Evolutionary conservation across 2,329 filamentous ascomycete genomes (phyloP), one percentile per base, ranked within the genome.

Genomic region (Trichophyton simii): DNA sequence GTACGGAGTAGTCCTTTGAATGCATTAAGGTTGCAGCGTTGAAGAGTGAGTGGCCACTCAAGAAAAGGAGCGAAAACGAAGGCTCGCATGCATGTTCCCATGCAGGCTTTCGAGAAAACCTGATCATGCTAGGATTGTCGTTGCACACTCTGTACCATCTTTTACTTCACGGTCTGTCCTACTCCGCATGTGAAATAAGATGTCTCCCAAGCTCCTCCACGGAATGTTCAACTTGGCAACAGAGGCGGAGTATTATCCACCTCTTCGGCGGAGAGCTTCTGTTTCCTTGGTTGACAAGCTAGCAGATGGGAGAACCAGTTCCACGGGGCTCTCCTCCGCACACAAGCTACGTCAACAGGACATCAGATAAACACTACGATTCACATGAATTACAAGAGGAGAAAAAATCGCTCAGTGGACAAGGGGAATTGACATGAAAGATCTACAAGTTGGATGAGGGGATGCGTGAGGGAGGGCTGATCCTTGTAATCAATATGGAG

Each of bases 61-160:
- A 55, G 52, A 55, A 55, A 34, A 36, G 52, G 34, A 55, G 52
- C 28, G 52, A 55, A 36, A 55, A 55, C 52, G 52, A 36, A 55
- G 31, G 5, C 13, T 55, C 25, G 34, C 50, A 20, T 55, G 52
- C 52, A 55, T 36, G 15, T 28, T n/a, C 31, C 13, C 20, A 15
- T 55, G 38, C 52, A 25, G 25, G 28, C 52, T 38, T 36, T 13
- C 11, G 46, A 50, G 46, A 31, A 13, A 52, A 13, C 11, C 11
- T 25, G 22, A 28, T 52, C 22, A 52, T 15, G 25, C 46, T 1
- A 8, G 8, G 11, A 22, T 52, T 22, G 8, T 52, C 13, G 11
- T 25, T 22, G 22, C 13, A 7, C 6, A 31, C 25, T 28, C 25
- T 3, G 25, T 28, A 28, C 28, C 28, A 31, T 31, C 6, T 7